Conservation (phyloP, 192 early-diverging fungal genomes). For the Coemansia sp. region DNA sequence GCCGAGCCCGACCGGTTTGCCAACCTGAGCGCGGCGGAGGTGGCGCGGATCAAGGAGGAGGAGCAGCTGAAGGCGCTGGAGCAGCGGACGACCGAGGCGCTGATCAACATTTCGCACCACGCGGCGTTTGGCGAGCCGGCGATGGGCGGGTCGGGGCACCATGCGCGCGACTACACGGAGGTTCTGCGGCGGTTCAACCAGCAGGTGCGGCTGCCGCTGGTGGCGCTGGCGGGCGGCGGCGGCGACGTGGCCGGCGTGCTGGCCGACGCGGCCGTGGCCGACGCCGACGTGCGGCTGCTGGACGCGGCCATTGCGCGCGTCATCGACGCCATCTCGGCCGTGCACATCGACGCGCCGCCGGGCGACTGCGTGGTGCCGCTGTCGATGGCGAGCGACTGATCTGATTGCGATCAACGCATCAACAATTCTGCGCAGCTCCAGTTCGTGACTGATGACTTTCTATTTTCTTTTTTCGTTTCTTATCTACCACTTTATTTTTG, state of each 20-base stretch:
- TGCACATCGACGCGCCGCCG: slow-evolving; percentile 22
- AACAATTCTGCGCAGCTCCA: too few relatives aligned
- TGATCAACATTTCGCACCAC: slow-evolving; percentile 45
- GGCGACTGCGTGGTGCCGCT: slow-evolving; percentile 41
- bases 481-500: neutral
- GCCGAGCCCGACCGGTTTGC: slow-evolving; percentile 37
- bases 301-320: slow-evolving; percentile 26
- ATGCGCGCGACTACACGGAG: slow-evolving; percentile 39
- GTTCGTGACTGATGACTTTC: neutral
- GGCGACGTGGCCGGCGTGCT: slow-evolving; percentile 15
- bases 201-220: slow-evolving; percentile 38
- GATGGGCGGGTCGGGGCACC: slow-evolving; percentile 13
- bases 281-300: slow-evolving; percentile 11
- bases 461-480: neutral
- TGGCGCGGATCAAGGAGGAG: slow-evolving; percentile 21
- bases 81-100: slow-evolving; percentile 38
- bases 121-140: slow-evolving; percentile 20
- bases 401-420: too few relatives aligned
- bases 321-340: slow-evolving; percentile 19
- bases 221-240: slow-evolving; percentile 16
- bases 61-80: slow-evolving; percentile 42
- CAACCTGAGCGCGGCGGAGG: slow-evolving; percentile 31
- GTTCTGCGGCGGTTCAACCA: slow-evolving; percentile 42
- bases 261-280: slow-evolving; percentile 13
- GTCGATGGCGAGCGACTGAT: too few relatives aligned